phyloP scores from a whole-genome alignment of 1,284 basidiomycete species.

The Vanrija humicola region DNA sequence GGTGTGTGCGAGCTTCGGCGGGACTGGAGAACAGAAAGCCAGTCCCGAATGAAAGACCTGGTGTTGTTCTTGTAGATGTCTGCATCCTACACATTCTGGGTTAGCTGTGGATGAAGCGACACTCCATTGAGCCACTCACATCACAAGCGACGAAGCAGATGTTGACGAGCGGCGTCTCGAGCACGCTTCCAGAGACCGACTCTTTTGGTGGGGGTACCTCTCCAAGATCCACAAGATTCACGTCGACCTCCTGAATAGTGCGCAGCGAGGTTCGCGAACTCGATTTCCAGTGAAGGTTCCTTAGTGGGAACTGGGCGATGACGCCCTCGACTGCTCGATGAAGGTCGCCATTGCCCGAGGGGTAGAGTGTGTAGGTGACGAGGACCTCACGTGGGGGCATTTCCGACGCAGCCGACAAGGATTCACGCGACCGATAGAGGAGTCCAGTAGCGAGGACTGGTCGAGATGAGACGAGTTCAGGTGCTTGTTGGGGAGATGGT shows the following conservation, averaged over 20 bases:
- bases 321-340: conserved; percentile 62
- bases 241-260: conserved; percentile 80
- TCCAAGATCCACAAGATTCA: conserved; percentile 68
- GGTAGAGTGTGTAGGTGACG: conserved; percentile 44
- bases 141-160: conserved; percentile 82
- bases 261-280: conserved; percentile 63
- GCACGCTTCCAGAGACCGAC: conserved; percentile 61
- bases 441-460: no score
- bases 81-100: conserved; percentile 59
- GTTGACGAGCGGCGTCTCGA: conserved; percentile 80
- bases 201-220: conserved; percentile 49
- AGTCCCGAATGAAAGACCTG: conserved; percentile 84
- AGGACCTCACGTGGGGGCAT: conserved; percentile 32
- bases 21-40: conserved; percentile 67
- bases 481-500: no score
- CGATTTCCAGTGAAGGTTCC: conserved; percentile 87
- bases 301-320: conserved; percentile 71
- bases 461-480: neutral
- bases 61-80: conserved; percentile 75
- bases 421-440: no score
- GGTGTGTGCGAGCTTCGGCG: conserved; percentile 76
- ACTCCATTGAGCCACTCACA: conserved; percentile 51
- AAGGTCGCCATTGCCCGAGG: conserved; percentile 24
- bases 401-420: neutral
- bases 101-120: neutral